These are phyloP conservation scores for Ophioceras dolichostomum DNA, from an alignment of 2,329 filamentous ascomycete genomes.

Conservation along the genomic window DNA sequence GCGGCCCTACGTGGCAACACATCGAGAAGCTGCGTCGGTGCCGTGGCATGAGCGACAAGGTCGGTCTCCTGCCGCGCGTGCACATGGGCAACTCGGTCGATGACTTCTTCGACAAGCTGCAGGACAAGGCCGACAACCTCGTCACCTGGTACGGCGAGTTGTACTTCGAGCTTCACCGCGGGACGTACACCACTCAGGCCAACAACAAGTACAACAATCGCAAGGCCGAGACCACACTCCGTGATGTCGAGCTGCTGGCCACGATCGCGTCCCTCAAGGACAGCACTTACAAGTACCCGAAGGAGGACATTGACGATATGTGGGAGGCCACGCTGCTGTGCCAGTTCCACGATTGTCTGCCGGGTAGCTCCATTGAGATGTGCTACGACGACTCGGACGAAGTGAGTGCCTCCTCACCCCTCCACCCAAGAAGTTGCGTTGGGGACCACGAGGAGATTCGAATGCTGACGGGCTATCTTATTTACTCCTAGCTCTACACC, in stretches of 20 bases:
- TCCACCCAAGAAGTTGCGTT: no score
- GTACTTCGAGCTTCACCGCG: slow-evolving; percentile 94
- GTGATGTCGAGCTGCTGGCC: slow-evolving; percentile 78
- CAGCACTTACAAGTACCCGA: slow-evolving; percentile 75
- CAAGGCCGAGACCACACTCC: slow-evolving; percentile 70
- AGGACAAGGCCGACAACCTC: slow-evolving; percentile 66
- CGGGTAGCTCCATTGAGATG: slow-evolving; percentile 93
- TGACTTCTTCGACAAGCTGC: slow-evolving; percentile 80
- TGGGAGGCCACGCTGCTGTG: slow-evolving; percentile 89
- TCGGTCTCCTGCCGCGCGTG: slow-evolving; percentile 72
- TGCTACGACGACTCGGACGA: slow-evolving; percentile 93
- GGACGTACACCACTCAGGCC: slow-evolving; percentile 93
- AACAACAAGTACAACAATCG: slow-evolving; percentile 97
- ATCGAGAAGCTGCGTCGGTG: slow-evolving; percentile 89
- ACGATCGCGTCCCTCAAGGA: slow-evolving; percentile 71
- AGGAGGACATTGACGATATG: slow-evolving; percentile 86
- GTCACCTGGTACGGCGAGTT: slow-evolving; percentile 97
- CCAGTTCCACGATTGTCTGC: slow-evolving; percentile 95
- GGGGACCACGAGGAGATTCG: no score
- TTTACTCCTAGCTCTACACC: slow-evolving; percentile 52
- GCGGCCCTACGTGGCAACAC: slow-evolving; percentile 86
- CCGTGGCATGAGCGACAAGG: slow-evolving; percentile 80
- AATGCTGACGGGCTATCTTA: slow-evolving; percentile 11
- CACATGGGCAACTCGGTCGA: slow-evolving; percentile 86
- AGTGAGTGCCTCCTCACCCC: no score